These are phyloP conservation scores for Gossypium davidsonii DNA, from an alignment of 441 rosid genomes.

Conservation along the genomic window DNA sequence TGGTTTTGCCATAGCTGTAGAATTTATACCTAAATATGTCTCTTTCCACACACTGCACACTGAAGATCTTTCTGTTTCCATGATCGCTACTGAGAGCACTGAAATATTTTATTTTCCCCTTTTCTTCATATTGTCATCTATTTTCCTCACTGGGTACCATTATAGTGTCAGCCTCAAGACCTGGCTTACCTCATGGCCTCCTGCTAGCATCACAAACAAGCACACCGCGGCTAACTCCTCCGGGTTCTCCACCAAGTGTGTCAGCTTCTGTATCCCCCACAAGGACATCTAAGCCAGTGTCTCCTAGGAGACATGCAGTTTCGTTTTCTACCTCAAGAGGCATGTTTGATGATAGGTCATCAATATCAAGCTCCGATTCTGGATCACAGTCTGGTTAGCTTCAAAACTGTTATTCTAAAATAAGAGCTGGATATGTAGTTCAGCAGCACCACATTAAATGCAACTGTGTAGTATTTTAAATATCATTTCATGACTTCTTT, in stretches of 20 bases:
- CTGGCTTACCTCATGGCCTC: conserved; percentile 35
- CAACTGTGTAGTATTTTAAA: neutral
- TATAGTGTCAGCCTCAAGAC: conserved; percentile 39
- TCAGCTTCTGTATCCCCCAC: conserved; percentile 74
- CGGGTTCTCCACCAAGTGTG: conserved; percentile 63
- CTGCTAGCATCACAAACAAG: conserved; percentile 46
- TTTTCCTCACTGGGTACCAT: conserved; percentile 14
- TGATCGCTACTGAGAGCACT: neutral
- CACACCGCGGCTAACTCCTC: conserved; percentile 78
- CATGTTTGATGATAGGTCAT: conserved; percentile 59
- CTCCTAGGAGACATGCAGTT: conserved; percentile 65
- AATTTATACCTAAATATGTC: neutral
- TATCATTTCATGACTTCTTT: neutral
- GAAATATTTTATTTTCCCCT: neutral
- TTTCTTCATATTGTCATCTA: neutral
- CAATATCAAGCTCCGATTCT: conserved; percentile 45
- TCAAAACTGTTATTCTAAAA: conserved; percentile 8
- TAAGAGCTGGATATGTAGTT: neutral
- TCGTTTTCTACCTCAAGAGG: conserved; percentile 72
- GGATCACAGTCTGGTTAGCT: conserved; percentile 59
- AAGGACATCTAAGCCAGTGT: conserved; percentile 57
- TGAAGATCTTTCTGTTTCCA: conserved; percentile 1
- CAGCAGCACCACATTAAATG: neutral
- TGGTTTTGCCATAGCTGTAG: conserved; percentile 1
- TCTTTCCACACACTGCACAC: neutral